Conservation (phyloP, 257 asterid genomes). For the Solanum tacnaense region DNA sequence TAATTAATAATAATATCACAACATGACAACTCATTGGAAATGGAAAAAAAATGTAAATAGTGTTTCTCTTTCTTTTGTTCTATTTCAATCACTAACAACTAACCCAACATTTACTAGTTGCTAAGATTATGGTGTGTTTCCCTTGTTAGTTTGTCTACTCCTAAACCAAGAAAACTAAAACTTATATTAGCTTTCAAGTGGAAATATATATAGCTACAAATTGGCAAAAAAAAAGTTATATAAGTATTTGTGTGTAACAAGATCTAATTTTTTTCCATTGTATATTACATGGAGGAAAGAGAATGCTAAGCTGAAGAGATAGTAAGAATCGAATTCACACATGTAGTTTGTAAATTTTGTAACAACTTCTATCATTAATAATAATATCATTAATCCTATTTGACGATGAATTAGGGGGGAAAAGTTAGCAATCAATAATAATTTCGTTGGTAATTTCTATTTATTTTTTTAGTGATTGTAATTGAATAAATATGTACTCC, state of each 20-base stretch:
- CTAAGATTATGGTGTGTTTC: not conserved
- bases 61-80: not conserved
- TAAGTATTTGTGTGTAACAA: not conserved
- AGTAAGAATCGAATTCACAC: too few species aligned
- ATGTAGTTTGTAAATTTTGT: too few species aligned
- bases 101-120: not conserved
- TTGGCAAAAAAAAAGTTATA: not conserved
- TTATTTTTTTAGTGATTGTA: not conserved
- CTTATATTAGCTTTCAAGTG: not conserved
- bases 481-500: not conserved
- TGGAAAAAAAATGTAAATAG: not conserved
- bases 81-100: not conserved
- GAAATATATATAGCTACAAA: not conserved
- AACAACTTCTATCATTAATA: too few species aligned
- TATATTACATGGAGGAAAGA: not conserved
- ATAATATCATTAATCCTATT: not conserved
- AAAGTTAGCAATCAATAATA: not conserved
- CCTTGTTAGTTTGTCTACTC: not conserved
- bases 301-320: too few species aligned
- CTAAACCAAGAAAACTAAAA: not conserved
- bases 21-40: not conserved
- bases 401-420: not conserved
- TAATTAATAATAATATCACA: not conserved
- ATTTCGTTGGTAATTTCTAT: not conserved
- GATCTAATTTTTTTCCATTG: not conserved